Base-by-base conservation (phyloP, 208 protist species). In the Trypanosoma platydactyli region DNA sequence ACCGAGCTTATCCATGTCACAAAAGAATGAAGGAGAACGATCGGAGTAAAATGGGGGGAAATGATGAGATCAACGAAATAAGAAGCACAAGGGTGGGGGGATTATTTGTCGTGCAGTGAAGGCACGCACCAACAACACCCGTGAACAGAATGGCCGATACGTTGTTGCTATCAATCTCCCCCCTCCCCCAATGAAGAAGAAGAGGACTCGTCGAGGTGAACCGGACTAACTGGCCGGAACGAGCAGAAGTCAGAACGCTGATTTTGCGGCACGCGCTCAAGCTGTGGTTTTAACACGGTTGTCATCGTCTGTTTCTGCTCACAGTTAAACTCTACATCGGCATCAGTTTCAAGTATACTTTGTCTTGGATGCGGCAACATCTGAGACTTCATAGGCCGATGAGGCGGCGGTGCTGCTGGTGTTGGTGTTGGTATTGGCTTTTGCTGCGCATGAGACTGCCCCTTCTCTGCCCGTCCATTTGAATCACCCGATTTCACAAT, bases 231-330 rank as follows among this genome's bases (percentile, higher is more conserved):
- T 49, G 82, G 62, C 40, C 61, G 59, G 51, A 88, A 68, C n/a
- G 78, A 78, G 33, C 74, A 29, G 42, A 68, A 76, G 3, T 70
- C 79, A 12, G 78, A 73, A 1, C 68, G 71, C 20, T 76, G 65
- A 56, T 95, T 95, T 61, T 95, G 90, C 46, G 90, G 90, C 24
- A 95, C 87, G 16, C 78, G 81, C 59, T 95, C 90, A 54, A 95
- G 76, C 16, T 59, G 58, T 12, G 67, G 64, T 40, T 66, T 40
- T 13, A 63, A 40, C 3, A 46, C 20, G 35, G 27, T n/a, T 33
- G 44, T 44, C 30, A 42, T 35, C 52, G 56, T 59, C 16, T 50
- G 50, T 13, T 76, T 75, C 30, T 77, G 64, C 30, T 83, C 73
- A 16, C 35, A 79, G 77, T 24, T 76, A 51, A 87, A 86, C 33